Evolutionary conservation across 192 early-diverging fungal species (phyloP), one percentile per base, ranked within the genome.

Genomic region (Coemansia sp.): DNA sequence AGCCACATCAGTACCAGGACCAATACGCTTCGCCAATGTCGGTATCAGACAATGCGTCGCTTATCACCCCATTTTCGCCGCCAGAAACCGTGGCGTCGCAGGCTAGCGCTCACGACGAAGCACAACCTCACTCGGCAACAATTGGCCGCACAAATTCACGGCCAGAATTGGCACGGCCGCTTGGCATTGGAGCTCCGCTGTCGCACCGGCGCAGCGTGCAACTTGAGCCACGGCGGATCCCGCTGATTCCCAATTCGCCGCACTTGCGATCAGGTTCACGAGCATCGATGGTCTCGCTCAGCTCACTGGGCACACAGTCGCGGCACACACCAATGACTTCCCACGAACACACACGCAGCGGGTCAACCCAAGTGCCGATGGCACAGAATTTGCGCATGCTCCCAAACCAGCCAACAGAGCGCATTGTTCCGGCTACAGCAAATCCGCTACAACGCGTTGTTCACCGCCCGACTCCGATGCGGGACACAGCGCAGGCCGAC

Each of bases 231-330:
- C 65, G 70, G 2, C 57, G 66, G 9, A 21, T 77, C 57, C 75
- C 75, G 21, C 69, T 70, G 27, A 67, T 77, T 43, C 75, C 65
- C 6, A 69, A 67, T 54, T 65, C 62, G 21, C 66, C 66, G 10
- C 66, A 69, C 22, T 47, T 69, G 59, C 69, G 75, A 35, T 24
- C 75, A 7, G 22, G 51, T 8, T 77, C 75, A 8, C 69, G 70
- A n/a, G 49, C 63, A 23, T 77, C 75, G n/a, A 45, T 68, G 41
- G 47, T 59, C 17, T 71, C 75, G 29, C 37, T 60, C 38, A 53
- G 37, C 27, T 50, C 59, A 32, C 6, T 32, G 6, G 32, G 32
- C 32, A 32, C 32, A 32, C 32, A 32, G 32, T 32, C 32, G 7
- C 32, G 32, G 32, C 32, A 32, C 32, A 32, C 32, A 7, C 32